A percentile compares a stretch with the other conserved stretches of the same genome.
Conservation (phyloP, 2,329 filamentous ascomycete species). For the Colletotrichum tamarilloi region DNA sequence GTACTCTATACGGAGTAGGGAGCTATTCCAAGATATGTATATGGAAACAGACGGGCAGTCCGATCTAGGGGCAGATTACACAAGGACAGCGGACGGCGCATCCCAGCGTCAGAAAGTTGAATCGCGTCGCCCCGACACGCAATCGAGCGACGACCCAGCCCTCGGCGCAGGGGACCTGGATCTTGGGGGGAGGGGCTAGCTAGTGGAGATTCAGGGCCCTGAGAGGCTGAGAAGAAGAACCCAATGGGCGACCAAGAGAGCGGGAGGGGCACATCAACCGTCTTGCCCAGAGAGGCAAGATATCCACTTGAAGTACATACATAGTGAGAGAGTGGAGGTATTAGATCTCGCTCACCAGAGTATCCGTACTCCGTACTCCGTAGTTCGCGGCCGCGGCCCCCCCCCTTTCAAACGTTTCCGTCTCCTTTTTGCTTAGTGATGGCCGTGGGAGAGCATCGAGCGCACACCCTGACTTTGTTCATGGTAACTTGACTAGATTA, state of each 20-base stretch:
- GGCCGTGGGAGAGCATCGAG: background rate
- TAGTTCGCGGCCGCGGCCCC: background rate
- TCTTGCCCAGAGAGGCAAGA: background rate
- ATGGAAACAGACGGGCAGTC: background rate
- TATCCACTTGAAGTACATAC: no score
- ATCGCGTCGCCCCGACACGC: slow-evolving; percentile 13
- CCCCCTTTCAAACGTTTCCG: background rate
- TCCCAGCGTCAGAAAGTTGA: slow-evolving; percentile 9
- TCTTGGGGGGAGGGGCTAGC: background rate
- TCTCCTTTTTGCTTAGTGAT: background rate
- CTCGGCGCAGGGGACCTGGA: slow-evolving; percentile 13
- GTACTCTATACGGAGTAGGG: background rate
- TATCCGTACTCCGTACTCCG: background rate
- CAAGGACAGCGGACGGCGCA: background rate
- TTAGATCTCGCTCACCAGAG: background rate
- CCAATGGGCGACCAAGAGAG: background rate
- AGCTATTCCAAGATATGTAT: background rate
- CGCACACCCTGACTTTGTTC: background rate
- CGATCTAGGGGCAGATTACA: background rate
- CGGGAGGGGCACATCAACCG: background rate
- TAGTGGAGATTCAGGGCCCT: slow-evolving; percentile 3
- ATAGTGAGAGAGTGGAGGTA: no score
- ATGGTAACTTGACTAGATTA: background rate
- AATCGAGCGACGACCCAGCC: slow-evolving; percentile 16
- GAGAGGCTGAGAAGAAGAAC: background rate